phyloP scores from a whole-genome alignment of 148 eudicot species.

The Vaccinium myrtillus region DNA sequence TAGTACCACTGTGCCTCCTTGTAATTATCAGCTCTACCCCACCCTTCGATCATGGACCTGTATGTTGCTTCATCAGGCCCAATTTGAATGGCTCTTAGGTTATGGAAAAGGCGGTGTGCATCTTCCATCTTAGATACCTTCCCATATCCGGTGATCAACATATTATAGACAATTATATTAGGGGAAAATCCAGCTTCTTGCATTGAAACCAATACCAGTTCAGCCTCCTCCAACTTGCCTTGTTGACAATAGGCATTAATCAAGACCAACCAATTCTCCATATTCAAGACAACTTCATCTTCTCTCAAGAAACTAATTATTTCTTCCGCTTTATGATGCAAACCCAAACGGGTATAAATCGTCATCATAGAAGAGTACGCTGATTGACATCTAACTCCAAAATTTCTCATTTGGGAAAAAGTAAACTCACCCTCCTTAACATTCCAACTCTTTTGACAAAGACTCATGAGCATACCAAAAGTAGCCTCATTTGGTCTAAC shows the following conservation, averaged over 20 bases:
- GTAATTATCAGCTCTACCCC: slow-evolving; percentile 68
- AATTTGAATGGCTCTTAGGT: slow-evolving; percentile 46
- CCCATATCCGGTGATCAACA: slow-evolving; percentile 86
- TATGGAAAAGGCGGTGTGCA: slow-evolving; percentile 52
- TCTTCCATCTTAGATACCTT: slow-evolving; percentile 58
- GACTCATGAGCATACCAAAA: slow-evolving; percentile 88
- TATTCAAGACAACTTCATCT: slow-evolving; percentile 56
- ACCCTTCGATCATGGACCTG: slow-evolving; percentile 97
- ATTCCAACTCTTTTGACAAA: slow-evolving; percentile 71
- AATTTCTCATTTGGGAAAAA: slow-evolving; percentile 63
- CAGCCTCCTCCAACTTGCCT: slow-evolving; percentile 77
- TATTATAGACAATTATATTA: slow-evolving; percentile 73
- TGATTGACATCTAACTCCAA: slow-evolving; percentile 51
- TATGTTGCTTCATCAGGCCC: slow-evolving; percentile 84
- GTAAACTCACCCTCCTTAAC: slow-evolving; percentile 76
- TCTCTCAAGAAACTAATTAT: slow-evolving; percentile 52
- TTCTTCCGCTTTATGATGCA: slow-evolving; percentile 70
- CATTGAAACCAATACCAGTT: slow-evolving; percentile 55
- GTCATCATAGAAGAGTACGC: slow-evolving; percentile 96
- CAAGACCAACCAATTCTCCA: slow-evolving; percentile 85
- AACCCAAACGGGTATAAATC: slow-evolving; percentile 72
- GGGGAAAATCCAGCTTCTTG: slow-evolving; percentile 57
- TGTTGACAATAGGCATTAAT: slow-evolving; percentile 87
- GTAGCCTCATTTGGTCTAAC: slow-evolving; percentile 90
- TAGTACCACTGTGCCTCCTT: slow-evolving; percentile 60